Percentiles rank a stretch among this genome's conserved stretches.
Evolutionary conservation across 1,139 yeast genomes (phyloP).

Genomic region (Candida glucosophila): DNA sequence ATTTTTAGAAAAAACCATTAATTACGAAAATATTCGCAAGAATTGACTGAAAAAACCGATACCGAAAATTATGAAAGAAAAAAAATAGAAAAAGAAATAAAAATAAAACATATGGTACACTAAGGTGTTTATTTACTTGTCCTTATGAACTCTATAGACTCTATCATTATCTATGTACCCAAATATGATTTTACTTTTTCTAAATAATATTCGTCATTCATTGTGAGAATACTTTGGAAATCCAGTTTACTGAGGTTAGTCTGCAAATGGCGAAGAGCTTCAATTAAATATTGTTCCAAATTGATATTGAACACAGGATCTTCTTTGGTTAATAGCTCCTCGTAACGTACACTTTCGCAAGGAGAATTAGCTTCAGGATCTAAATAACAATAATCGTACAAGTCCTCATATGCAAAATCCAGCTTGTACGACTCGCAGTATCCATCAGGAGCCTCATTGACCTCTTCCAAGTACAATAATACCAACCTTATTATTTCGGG

Average conservation of each 20-base stretch:
- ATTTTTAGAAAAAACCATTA: too few relatives aligned
- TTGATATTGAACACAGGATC: conserved; percentile 60
- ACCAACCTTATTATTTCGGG: conserved; percentile 38
- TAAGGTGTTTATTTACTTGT: too few relatives aligned
- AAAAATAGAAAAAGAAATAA: too few relatives aligned
- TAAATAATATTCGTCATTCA: conserved; percentile 24
- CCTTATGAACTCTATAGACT: too few relatives aligned
- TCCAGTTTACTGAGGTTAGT: conserved; percentile 12
- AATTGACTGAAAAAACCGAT: too few relatives aligned
- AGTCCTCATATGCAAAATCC: conserved; percentile 46
- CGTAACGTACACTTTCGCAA: conserved; percentile 52
- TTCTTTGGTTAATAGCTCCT: conserved; percentile 28
- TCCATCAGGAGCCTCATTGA: conserved; percentile 53
- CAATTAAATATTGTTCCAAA: conserved; percentile 19
- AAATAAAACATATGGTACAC: too few relatives aligned
- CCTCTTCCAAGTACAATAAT: conserved; percentile 63
- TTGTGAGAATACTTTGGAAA: conserved; percentile 18
- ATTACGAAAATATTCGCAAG: too few relatives aligned
- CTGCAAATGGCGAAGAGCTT: conserved; percentile 14
- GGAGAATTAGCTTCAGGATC: conserved; percentile 41
- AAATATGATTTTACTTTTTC: conserved; percentile 20
- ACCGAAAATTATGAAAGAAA: too few relatives aligned
- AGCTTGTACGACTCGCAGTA: conserved; percentile 56
- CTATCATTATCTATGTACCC: too few relatives aligned
- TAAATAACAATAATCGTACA: conserved; percentile 38